Conservation (phyloP, 1,284 basidiomycete species). For the Puccinia horiana region DNA sequence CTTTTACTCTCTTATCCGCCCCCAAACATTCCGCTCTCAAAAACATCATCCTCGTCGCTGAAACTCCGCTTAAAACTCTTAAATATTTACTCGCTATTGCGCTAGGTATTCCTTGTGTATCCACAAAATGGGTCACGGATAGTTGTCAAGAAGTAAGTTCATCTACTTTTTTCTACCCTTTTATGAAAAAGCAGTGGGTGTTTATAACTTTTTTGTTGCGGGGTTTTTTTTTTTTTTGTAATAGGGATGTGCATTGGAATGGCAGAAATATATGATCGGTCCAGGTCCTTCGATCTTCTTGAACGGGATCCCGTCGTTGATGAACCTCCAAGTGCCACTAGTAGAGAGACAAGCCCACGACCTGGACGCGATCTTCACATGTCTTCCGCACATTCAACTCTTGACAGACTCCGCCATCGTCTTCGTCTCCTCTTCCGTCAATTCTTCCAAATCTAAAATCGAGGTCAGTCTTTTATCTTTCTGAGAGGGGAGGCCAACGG, state of each 20-base stretch:
- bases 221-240: neutral
- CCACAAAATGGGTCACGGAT: conserved; percentile 64
- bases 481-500: too few relatives aligned
- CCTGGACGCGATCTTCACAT: neutral
- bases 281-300: conserved; percentile 29
- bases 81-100: conserved; percentile 80
- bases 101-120: conserved; percentile 80
- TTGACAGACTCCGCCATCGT: too few relatives aligned
- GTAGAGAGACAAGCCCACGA: neutral
- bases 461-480: too few relatives aligned
- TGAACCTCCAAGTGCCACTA: conserved; percentile 20
- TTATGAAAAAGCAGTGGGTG: conserved; percentile 41
- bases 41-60: conserved; percentile 70
- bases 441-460: too few relatives aligned
- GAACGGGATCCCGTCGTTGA: neutral
- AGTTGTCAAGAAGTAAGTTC: conserved; percentile 57
- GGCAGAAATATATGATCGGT: conserved; percentile 37
- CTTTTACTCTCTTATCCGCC: neutral
- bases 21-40: conserved; percentile 58
- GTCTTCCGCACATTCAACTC: too few relatives aligned
- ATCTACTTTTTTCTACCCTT: conserved; percentile 52
- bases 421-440: too few relatives aligned
- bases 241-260: conserved; percentile 29
- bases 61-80: conserved; percentile 68
- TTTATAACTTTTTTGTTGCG: neutral